phyloP scores from a whole-genome alignment of 352 stramenopile species.

The Pythium sukuiense region DNA sequence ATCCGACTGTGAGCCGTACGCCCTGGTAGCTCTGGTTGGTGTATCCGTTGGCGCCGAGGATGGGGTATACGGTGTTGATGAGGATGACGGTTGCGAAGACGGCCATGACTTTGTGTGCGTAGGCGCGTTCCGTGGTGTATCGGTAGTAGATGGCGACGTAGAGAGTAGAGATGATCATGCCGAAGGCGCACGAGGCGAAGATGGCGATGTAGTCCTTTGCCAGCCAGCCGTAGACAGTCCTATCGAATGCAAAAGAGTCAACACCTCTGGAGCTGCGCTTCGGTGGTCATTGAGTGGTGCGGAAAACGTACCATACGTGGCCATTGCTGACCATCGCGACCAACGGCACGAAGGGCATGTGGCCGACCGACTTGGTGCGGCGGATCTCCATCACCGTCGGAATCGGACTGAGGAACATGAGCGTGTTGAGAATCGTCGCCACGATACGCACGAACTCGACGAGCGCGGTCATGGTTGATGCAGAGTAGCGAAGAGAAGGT shows the following conservation, averaged over 20 bases:
- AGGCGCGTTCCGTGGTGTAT: not conserved
- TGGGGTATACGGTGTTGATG: not conserved
- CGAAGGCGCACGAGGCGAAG: not conserved
- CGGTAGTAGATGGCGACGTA: not conserved
- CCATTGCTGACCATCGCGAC: conserved; percentile 48
- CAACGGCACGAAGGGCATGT: no score
- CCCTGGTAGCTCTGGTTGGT: conserved; percentile 18
- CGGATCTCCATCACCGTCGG: conserved; percentile 10
- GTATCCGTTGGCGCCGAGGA: conserved; percentile 6
- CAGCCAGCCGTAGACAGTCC: conserved; percentile 7
- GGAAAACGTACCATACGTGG: conserved; percentile 30
- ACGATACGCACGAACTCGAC: conserved; percentile 15
- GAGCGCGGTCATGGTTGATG: not conserved
- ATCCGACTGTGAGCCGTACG: conserved; percentile 34
- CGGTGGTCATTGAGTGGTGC: no score
- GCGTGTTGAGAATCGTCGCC: conserved; percentile 9
- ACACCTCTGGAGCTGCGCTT: no score
- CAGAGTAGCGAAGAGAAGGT: no score
- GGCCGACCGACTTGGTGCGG: conserved; percentile 20
- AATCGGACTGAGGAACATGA: conserved; percentile 13
- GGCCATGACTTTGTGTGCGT: conserved; percentile 4
- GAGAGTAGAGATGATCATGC: not conserved
- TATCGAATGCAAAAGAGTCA: not conserved
- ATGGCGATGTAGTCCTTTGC: conserved; percentile 43
- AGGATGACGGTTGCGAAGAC: not conserved